Conservation (phyloP, 1,139 yeast genomes). For the Sugiyamaella novakii region DNA sequence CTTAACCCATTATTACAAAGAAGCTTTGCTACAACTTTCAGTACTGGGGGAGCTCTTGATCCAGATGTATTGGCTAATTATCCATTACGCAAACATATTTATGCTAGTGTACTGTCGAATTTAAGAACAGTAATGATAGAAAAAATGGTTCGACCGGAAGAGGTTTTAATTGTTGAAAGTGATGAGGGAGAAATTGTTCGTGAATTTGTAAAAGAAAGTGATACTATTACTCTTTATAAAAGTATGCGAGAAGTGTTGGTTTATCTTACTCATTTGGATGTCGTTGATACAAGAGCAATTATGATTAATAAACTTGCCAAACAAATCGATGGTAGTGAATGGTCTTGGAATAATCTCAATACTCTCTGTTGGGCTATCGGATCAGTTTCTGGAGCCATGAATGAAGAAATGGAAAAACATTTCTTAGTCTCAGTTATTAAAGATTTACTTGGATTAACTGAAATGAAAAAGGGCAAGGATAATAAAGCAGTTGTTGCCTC, state of each 20-base stretch:
- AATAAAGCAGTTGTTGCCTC: slow-evolving; percentile 99
- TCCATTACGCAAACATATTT: slow-evolving; percentile 85
- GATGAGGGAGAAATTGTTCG: slow-evolving; percentile 99
- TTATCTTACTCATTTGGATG: slow-evolving; percentile 92
- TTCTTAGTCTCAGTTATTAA: slow-evolving; percentile 90
- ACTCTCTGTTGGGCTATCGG: slow-evolving; percentile 99
- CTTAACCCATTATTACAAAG: slow-evolving; percentile 76
- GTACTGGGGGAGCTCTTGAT: slow-evolving; percentile 76
- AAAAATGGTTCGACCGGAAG: slow-evolving; percentile 98
- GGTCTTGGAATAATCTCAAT: slow-evolving; percentile 99
- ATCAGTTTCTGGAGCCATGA: slow-evolving; percentile 97
- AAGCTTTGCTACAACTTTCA: slow-evolving; percentile 44
- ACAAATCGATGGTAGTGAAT: slow-evolving; percentile 94
- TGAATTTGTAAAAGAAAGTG: slow-evolving; percentile 95
- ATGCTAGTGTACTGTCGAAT: slow-evolving; percentile 71
- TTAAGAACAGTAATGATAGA: slow-evolving; percentile 90
- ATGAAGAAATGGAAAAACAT: slow-evolving; percentile 94
- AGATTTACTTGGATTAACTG: slow-evolving; percentile 87
- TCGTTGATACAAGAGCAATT: slow-evolving; percentile 87
- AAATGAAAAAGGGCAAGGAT: slow-evolving; percentile 95
- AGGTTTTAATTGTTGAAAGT: slow-evolving; percentile 92
- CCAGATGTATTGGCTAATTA: slow-evolving; percentile 74
- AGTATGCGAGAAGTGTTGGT: slow-evolving; percentile 95
- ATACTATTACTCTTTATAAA: slow-evolving; percentile 92
- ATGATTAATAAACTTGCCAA: slow-evolving; percentile 89